Base-by-base conservation (phyloP, 768 basidiomycete genomes). In the Scleroderma bovista region DNA sequence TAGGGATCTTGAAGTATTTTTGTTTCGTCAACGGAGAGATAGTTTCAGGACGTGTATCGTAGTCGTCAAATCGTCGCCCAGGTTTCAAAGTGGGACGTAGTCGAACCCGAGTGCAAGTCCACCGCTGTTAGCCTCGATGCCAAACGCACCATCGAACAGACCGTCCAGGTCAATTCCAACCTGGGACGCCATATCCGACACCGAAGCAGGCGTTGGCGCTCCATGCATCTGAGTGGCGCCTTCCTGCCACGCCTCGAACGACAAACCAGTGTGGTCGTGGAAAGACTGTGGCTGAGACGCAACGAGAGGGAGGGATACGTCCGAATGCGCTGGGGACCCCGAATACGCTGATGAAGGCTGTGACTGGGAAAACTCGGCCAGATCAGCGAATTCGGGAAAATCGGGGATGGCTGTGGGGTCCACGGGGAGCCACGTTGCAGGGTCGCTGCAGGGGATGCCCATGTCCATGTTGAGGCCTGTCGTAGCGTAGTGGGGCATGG, bases 301-400 rank as follows among this genome's bases (percentile, higher is more conserved):
- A 16, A 57, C 20, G 17, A 69, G 23, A 0, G 66, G 66, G 0
- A 68, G 53, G 13, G 56, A 45, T 42, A 56, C 56, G 13, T 70
- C 67, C 2, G 68, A 62, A 0, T 53, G 66, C 0, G 67, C 60
- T 0, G 74, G 72, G 0, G 75, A 77, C 1, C 72, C 71, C 1
- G 73, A 70, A 56, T 76, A 77, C 6, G 66, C 61, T 2, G 76
- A 73, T 0, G 75, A 75, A 0, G 74, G 63, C 7, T 65, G 60
- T 1, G 73, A 72, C 29, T 58, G 46, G 2, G 58, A 6, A 6
- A 60, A 52, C 24, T 54, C 56, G 19, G 55, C 51, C 37, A 44
- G 40, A 23, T 50, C 50, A 51, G 12, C 15, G 46, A 26, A 44
- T n/a, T 33, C 12, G 45, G 11, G 19, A 20, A 40, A 44, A 10